Evolutionary conservation across 1,139 yeast species (phyloP), one percentile per base, ranked within the genome.

Genomic region (Kurtzmaniella quercitrusa): DNA sequence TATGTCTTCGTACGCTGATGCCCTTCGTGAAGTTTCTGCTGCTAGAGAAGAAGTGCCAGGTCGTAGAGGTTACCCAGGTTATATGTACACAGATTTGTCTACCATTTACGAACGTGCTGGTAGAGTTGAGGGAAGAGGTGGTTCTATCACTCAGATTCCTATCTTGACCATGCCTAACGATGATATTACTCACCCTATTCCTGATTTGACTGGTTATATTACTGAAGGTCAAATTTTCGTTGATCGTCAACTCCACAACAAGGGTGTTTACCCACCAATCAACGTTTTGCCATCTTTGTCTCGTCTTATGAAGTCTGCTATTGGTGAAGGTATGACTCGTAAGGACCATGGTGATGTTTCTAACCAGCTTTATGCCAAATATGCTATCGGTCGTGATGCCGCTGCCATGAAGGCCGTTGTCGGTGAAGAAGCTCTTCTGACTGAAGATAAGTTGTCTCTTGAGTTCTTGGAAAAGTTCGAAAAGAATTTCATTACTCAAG

Each of bases 351-450:
- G 98, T 69, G 99, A 93, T 74, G 98, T 93, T 47, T 93, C 98
- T 32, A 94, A 94, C 74, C 99, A 93, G 76, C 79, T 93, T 62
- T 93, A 93, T 64, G 99, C 99, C 59, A 93, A 93, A 68, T 93
- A 93, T 65, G 99, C 99, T 53, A 94, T 93, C 73, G 99, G 99
- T 76, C 87, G 91, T 72, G 99, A 93, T 71, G 99, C 98, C 26
- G 98, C 98, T 41, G 97, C 98, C 56, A 93, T 93, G 99, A 93
- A 93, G 74, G 96, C 98, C n/a, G 99, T 93, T 53, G 99, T 93
- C 56, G 99, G 99, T 80, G 99, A 93, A 70, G 99, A 93, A 70
- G 98, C 99, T 34, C 78, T 93, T 60, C 89, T 97, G 32, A 88
- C 88, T 53, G 99, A 93, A 71, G 99, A 93, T 71, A 94, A 93